Conservation (phyloP, 139 green algal genomes). For the Chlorella sp. region DNA sequence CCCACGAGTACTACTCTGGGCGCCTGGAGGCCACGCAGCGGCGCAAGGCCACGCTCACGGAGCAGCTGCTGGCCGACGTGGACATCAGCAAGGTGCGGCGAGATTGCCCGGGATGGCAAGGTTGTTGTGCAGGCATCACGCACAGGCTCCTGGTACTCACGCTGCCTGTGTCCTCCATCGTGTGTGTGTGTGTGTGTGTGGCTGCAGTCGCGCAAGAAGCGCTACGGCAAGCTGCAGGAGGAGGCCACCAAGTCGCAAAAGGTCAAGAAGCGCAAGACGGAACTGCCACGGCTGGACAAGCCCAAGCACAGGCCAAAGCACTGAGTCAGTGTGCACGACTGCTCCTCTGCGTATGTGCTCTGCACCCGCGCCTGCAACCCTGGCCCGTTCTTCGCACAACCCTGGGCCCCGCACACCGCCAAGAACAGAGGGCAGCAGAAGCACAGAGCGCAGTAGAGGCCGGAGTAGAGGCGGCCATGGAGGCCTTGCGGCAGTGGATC, state of each 20-base stretch:
- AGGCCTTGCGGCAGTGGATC: conserved; percentile 22
- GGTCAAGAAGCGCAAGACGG: conserved; percentile 37
- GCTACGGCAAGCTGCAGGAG: conserved; percentile 43
- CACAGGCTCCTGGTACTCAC: background rate
- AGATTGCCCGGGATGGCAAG: background rate
- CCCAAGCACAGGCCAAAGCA: conserved; percentile 20
- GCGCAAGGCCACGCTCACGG: conserved; percentile 29
- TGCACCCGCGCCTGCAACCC: too few species aligned
- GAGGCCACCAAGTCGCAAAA: conserved; percentile 18
- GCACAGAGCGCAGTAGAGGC: too few species aligned
- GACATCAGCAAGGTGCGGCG: conserved; percentile 30
- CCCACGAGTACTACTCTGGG: conserved; percentile 59
- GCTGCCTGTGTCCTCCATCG: background rate
- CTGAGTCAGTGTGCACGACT: too few species aligned
- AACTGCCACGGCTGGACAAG: conserved; percentile 6
- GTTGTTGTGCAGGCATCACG: background rate
- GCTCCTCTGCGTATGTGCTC: too few species aligned
- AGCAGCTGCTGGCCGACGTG: conserved; percentile 58
- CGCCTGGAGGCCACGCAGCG: conserved; percentile 32
- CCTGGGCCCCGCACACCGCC: too few species aligned
- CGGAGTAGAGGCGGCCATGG: conserved; percentile 1
- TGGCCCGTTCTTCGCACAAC: too few species aligned
- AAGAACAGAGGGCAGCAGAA: too few species aligned
- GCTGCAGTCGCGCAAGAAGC: conserved; percentile 35
- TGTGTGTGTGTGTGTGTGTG: conserved; percentile 3